Evolutionary conservation across 257 asterid genomes (phyloP).

Genomic region (Leptodermis oblonga): DNA sequence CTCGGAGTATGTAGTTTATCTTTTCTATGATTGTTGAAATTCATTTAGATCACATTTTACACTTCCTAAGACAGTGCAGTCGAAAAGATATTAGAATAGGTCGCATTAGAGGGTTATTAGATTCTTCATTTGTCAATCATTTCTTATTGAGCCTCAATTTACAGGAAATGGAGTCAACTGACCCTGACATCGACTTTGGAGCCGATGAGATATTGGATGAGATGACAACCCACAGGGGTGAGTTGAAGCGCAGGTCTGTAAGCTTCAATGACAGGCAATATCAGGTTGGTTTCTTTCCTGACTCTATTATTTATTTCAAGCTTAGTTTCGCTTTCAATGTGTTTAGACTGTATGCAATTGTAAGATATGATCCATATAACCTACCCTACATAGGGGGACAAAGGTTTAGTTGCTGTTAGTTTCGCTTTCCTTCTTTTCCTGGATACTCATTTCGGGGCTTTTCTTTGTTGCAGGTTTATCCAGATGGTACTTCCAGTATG

Average conservation of each 20-base stretch:
- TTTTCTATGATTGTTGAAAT: background rate
- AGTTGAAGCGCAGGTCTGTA: slow-evolving; percentile 60
- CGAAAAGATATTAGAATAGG: too few relatives aligned
- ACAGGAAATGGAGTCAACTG: slow-evolving; percentile 43
- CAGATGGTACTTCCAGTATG: slow-evolving; percentile 3
- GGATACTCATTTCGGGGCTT: background rate
- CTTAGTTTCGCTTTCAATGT: background rate
- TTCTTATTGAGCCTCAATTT: background rate
- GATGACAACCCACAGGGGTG: slow-evolving; percentile 80
- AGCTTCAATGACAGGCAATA: slow-evolving; percentile 66
- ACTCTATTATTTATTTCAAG: background rate
- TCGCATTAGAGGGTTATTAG: background rate
- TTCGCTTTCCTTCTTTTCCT: background rate
- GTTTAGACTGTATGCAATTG: too few relatives aligned
- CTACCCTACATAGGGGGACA: too few relatives aligned
- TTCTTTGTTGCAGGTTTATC: slow-evolving; percentile 13
- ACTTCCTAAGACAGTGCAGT: background rate
- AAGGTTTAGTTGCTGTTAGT: too few relatives aligned
- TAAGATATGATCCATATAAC: too few relatives aligned
- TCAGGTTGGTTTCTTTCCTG: slow-evolving; percentile 36
- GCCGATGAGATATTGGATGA: slow-evolving; percentile 77
- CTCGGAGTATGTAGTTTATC: slow-evolving; percentile 30
- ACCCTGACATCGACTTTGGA: slow-evolving; percentile 29
- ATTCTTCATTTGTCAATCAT: background rate
- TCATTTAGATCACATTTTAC: background rate